Conservation (phyloP, 2,329 filamentous ascomycete genomes). For the Fusarium xyrophilum region DNA sequence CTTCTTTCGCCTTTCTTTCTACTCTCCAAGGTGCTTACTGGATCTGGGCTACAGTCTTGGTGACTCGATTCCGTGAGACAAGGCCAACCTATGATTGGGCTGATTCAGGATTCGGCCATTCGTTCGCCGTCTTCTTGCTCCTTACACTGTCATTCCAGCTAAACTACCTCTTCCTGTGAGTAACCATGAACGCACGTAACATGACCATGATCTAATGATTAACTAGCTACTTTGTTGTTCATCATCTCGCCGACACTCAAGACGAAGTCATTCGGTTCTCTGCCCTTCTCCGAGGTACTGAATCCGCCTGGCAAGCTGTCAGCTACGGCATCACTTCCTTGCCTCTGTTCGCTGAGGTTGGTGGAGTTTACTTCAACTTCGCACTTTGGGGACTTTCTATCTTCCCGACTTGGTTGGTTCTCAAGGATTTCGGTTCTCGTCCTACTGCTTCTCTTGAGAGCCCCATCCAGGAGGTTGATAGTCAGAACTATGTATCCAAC, state of each 20-base stretch:
- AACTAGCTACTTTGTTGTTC: conserved; percentile 71
- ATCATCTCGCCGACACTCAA: conserved; percentile 67
- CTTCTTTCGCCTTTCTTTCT: conserved; percentile 61
- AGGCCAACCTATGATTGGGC: conserved; percentile 72
- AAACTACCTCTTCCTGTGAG: conserved; percentile 74
- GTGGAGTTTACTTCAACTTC: conserved; percentile 75
- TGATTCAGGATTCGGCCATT: conserved; percentile 67
- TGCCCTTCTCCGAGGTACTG: conserved; percentile 71
- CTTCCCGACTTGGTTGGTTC: conserved; percentile 70
- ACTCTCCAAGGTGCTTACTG: conserved; percentile 73
- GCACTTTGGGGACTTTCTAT: conserved; percentile 70
- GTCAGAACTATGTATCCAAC: conserved; percentile 23
- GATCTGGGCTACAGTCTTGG: conserved; percentile 73
- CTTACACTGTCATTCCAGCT: conserved; percentile 72
- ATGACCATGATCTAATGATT: neutral
- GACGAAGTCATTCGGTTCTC: conserved; percentile 72
- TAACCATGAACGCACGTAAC: neutral
- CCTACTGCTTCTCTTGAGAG: neutral
- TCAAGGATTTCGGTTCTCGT: conserved; percentile 52
- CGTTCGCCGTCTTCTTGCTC: conserved; percentile 72
- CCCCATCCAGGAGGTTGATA: conserved; percentile 5
- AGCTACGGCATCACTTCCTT: conserved; percentile 73
- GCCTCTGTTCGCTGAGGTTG: conserved; percentile 67
- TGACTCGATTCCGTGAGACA: conserved; percentile 64
- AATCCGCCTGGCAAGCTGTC: conserved; percentile 76